Evolutionary conservation across 2,329 filamentous ascomycete genomes (phyloP), one percentile per base, ranked within the genome.

Genomic region (Phialocephala subalpina): DNA sequence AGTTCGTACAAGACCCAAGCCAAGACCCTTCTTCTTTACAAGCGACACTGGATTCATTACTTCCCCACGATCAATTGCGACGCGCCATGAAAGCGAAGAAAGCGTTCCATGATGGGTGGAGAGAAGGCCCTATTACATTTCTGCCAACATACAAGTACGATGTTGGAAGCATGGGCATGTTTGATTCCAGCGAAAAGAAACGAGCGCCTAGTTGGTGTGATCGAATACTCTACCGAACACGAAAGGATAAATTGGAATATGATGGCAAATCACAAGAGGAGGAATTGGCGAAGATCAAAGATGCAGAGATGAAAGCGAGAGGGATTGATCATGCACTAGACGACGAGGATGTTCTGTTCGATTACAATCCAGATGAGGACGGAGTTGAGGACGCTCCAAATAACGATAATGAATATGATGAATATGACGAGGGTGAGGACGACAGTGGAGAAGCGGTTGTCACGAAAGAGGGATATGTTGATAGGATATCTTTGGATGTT

Each of bases 61-160:
- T 99, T 1, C 91, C 93, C 0, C 95, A 98, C 73, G 96, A 99
- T 73, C 94, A 99, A 77, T 84, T 99, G 4, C 85, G 83, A 4
- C 86, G 89, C 64, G 87, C 93, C 66, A 94, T 97, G 72, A 88
- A 86, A 70, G 81, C 87, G 45, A 86, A 88, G n/a, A 96, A 92
- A 75, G 89, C 90, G 0, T 97, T 99, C 68, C 88, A 97, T 66
- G 92, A 97, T 68, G 95, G 94, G 0, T 99, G 96, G 94, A 86
- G 86, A 59, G 96, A 99, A 82, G 96, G 94, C 0, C 84, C 88
- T 0, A 94, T 99, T 63, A 87, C 87, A 0, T 99, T 99, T 74
- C 78, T 98, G 18, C 96, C 96, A 1, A 97, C 96, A 0, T 99
- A 99, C 79, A 99, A 99, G 78, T 99, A 99, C 73, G 97, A 99